Evolutionary conservation across 1,284 basidiomycete species (phyloP).

Genomic region (Fomitopsis pinicola): DNA sequence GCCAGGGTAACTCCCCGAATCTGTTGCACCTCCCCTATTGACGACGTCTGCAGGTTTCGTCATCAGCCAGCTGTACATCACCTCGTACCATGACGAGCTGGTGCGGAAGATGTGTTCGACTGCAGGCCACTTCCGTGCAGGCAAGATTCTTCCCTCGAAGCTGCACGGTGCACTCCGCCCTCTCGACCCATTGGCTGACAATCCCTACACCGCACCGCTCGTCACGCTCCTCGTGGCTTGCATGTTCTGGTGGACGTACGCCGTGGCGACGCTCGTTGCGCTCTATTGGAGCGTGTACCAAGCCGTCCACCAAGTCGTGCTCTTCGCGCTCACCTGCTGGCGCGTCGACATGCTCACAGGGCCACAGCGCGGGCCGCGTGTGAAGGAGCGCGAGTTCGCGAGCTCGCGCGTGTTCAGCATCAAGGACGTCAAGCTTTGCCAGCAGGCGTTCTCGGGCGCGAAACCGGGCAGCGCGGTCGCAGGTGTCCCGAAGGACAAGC

Average conservation of each 20-base stretch:
- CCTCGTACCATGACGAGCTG: conserved; percentile 24
- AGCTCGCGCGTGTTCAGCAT: conserved; percentile 23
- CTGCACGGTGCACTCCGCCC: conserved; percentile 15
- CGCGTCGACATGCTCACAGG: conserved; percentile 24
- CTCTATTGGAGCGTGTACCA: conserved; percentile 25
- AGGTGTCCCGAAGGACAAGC: conserved; percentile 16
- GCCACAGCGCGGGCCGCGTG: conserved; percentile 15
- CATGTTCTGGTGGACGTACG: conserved; percentile 20
- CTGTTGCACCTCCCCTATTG: background rate
- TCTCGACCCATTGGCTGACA: conserved; percentile 16
- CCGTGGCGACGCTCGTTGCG: conserved; percentile 12
- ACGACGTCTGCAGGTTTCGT: conserved; percentile 18
- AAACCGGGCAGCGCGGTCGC: conserved; percentile 18
- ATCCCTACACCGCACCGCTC: conserved; percentile 12
- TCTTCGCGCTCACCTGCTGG: conserved; percentile 25
- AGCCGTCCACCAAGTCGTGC: conserved; percentile 13
- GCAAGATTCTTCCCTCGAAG: conserved; percentile 20
- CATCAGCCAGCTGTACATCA: conserved; percentile 27
- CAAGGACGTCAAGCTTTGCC: conserved; percentile 25
- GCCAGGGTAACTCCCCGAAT: conserved; percentile 15
- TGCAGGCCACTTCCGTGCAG: conserved; percentile 13
- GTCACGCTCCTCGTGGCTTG: conserved; percentile 16
- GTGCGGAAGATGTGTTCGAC: conserved; percentile 16
- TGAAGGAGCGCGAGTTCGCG: conserved; percentile 21
- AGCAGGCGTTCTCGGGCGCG: conserved; percentile 26